Base-by-base conservation (phyloP, 768 basidiomycete genomes). In the Pluteus cervinus region DNA sequence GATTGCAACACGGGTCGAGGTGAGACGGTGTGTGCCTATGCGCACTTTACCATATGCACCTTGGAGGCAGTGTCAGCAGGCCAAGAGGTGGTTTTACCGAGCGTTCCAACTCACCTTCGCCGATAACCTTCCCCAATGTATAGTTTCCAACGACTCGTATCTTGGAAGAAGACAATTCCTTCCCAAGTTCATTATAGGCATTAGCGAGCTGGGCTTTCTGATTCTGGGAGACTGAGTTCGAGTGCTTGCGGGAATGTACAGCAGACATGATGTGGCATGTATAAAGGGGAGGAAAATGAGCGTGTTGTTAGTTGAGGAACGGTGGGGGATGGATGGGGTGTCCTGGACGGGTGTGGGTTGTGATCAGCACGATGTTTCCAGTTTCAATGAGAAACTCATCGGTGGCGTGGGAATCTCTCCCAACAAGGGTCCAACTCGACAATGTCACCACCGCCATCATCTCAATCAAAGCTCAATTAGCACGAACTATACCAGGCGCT, bases 131-230 rank as follows among this genome's bases (percentile, higher is more conserved):
- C 35, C 93, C 90, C 7, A 96, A 70, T 17, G 90, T 94, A 54
- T 96, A 96, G 57, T 93, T 93, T 41, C 93, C 92, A 29, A 97
- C 81, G 20, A 96, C 88, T 46, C 85, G 82, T 40, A 97, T 70
- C 66, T 86, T 92, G 45, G 76, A 76, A 17, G 88, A 89, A n/a
- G 85, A 81, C 20, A 98, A 78, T 61, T 96, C 93, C 68, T 85
- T 94, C 48, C 92, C 93, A 5, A 98, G 77, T 71, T 94, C 92
- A 65, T 92, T 92, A 69, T 98, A 98, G 42, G 93, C 93, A 58
- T 78, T 89, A 52, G 85, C 85, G 55, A 98, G 88, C 59, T 92
- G 80, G 20, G 84, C 86, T 62, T 82, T 87, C 63, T 82, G 74
- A 60, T 88, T 89, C 63, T 81, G 77, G 33, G 73, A 65, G 45